These are phyloP conservation scores for Cyberlindnera maritima DNA, from an alignment of 805 yeast genomes.

Conservation along the genomic window DNA sequence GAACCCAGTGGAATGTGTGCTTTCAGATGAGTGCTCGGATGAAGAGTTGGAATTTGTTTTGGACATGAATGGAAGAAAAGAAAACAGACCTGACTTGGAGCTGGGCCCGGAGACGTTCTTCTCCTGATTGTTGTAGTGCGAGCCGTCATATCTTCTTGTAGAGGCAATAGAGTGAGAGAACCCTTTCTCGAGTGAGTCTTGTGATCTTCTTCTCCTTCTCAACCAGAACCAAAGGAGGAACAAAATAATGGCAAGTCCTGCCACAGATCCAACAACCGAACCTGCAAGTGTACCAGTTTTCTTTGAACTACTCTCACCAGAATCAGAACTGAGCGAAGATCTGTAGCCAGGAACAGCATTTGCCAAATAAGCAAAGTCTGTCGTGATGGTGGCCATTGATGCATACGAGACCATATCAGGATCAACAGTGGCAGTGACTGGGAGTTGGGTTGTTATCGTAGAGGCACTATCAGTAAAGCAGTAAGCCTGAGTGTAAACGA, in stretches of 20 bases:
- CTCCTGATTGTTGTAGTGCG: neutral
- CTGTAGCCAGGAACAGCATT: conserved; percentile 12
- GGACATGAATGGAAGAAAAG: conserved; percentile 13
- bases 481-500: conserved; percentile 21
- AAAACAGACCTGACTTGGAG: conserved; percentile 1
- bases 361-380: conserved; percentile 21
- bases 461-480: conserved; percentile 19
- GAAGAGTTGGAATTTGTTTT: conserved; percentile 3
- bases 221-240: conserved; percentile 17
- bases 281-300: conserved; percentile 25
- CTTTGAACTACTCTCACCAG: neutral
- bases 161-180: conserved; percentile 28
- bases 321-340: neutral
- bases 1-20: conserved; percentile 10
- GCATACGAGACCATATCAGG: neutral
- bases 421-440: conserved; percentile 4
- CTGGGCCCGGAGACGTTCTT: neutral
- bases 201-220: conserved; percentile 9
- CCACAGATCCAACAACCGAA: conserved; percentile 28
- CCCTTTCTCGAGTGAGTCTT: conserved; percentile 17
- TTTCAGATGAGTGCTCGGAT: conserved; percentile 8
- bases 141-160: conserved; percentile 23
- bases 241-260: conserved; percentile 17
- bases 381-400: conserved; percentile 13
- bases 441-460: conserved; percentile 21